Evolutionary conservation across 192 early-diverging fungal species (phyloP), one percentile per base, ranked within the genome.

Genomic region (Coemansia reversa): DNA sequence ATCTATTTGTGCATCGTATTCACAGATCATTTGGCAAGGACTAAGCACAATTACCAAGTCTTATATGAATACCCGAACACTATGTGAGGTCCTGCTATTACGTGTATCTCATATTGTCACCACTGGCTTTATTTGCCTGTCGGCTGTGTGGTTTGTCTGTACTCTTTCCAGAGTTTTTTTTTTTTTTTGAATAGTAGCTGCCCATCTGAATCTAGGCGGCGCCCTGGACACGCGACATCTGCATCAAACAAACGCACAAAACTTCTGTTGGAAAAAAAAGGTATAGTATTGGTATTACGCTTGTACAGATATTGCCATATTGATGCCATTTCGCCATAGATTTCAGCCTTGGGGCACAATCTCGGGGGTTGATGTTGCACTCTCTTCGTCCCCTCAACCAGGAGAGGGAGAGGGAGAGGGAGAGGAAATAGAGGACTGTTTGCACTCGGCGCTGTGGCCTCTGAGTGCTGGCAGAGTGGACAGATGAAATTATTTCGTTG

Each of bases 221-320:
- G 50, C 29, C 7, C 20, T 14, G 30, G 47, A 47, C 60, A 62
- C 60, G 60, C 60, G 60, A 62, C 60, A 32, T 30, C 30, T 52
- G 29, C 60, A 49, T n/a, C 60, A 27, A 29, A 33, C 23, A 62
- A 49, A 16, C 51, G 35, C 7, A 16, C 35, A 45, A 33, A 58
- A 24, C 42, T 24, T 23, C 33, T 18, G 19, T 47, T 18, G 14
- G 7, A 54, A 54, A 54, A 22, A 54, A 54, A 54, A 54, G 52
- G 58, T 60, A 60, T 60, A 60, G 58, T 60, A 57, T 57, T 33
- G 22, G 33, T 7, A 58, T 35, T 11, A 39, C 4, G 16, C 57
- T 22, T 47, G 30, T 23, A 27, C 33, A n/a, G 29, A 57, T 35
- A 33, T 45, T 45, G 39, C 0, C 39, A 45, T 45, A 45, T 45